Evolutionary conservation across 208 protist species (phyloP).

Genomic region (Zelonia costaricensis): DNA sequence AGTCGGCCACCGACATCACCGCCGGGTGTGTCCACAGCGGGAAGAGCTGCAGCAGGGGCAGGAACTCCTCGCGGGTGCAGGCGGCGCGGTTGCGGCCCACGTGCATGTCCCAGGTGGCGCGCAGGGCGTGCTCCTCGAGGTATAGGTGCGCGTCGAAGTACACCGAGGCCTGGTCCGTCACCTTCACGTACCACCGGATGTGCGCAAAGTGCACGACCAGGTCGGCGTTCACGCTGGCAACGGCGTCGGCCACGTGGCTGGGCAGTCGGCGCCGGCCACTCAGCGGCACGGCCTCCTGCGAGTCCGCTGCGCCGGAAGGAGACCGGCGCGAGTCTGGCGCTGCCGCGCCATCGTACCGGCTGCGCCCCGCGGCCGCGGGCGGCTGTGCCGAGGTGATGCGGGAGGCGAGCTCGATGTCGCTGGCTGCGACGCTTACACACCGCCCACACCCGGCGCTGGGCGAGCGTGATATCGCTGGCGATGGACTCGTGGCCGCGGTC

Average conservation of each 20-base stretch:
- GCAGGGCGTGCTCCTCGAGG: conserved; percentile 56
- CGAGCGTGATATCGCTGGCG: neutral
- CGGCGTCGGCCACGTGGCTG: conserved; percentile 10
- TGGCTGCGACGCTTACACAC: neutral
- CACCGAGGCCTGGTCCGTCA: conserved; percentile 21
- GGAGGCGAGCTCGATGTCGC: conserved; percentile 3
- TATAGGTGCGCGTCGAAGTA: conserved; percentile 47
- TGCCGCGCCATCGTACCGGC: too few species aligned
- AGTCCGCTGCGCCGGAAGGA: conserved; percentile 4
- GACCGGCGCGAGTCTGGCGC: too few species aligned
- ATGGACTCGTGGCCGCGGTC: conserved; percentile 1
- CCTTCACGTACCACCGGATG: conserved; percentile 66
- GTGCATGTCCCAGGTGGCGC: conserved; percentile 49
- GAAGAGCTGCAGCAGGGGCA: conserved; percentile 44
- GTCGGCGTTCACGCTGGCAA: conserved; percentile 46
- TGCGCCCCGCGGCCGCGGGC: neutral
- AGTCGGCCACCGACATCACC: conserved; percentile 66
- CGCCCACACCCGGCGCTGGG: neutral
- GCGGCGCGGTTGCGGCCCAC: conserved; percentile 59
- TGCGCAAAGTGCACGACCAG: conserved; percentile 58
- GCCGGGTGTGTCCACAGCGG: conserved; percentile 50
- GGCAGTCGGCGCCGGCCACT: conserved; percentile 27
- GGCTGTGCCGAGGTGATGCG: neutral
- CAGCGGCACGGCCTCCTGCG: conserved; percentile 17
- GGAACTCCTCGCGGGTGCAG: conserved; percentile 63